Evolutionary conservation across 2,329 filamentous ascomycete genomes (phyloP), one percentile per base, ranked within the genome.

Genomic region (Fusarium sp.): DNA sequence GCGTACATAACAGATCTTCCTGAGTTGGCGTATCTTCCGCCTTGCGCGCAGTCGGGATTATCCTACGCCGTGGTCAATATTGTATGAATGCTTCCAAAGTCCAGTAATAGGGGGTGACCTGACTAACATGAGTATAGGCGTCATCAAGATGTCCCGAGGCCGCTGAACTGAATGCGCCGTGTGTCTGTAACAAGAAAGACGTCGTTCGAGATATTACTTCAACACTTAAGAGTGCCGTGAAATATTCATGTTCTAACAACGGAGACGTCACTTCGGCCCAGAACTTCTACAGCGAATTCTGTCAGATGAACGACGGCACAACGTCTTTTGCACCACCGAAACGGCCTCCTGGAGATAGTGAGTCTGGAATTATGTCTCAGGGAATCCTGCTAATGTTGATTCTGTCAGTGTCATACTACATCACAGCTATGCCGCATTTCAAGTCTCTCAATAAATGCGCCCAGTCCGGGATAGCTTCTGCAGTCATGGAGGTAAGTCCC

Each of bases 1-100:
- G 79, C 82, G 36, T 87, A 86, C 59, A 84, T 89, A 47, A 87
- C 85, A 17, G 87, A 89, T 65, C 75, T 89, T 3, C 76, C 85
- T 5, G 82, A 72, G 74, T 75, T 71, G 81, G 79, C 31, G 31
- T 88, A 62, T 76, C 75, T 54, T 76, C 82, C 71, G 77, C 81
- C n/a, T 71, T 89, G 80, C 29, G 80, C 79, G n/a, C 73, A 73
- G 36, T 75, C 70, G 4, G 79, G 70, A 14, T 33, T 81, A 12
- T 80, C 78, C 2, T 71, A 76, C n/a, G 80, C 78, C 5, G 80
- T 80, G 2, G 73, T 80, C 67, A 75, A 71, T 65, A 65, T 68
- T 53, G 79, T 80, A 71, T 50, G 77, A 53, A 17, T 27, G 4
- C 29, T 22, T 18, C 7, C 27, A 44, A 14, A 38, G 5, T 22